Evolutionary conservation across 192 early-diverging fungal species (phyloP).

Genomic region (Coemansia sp.): DNA sequence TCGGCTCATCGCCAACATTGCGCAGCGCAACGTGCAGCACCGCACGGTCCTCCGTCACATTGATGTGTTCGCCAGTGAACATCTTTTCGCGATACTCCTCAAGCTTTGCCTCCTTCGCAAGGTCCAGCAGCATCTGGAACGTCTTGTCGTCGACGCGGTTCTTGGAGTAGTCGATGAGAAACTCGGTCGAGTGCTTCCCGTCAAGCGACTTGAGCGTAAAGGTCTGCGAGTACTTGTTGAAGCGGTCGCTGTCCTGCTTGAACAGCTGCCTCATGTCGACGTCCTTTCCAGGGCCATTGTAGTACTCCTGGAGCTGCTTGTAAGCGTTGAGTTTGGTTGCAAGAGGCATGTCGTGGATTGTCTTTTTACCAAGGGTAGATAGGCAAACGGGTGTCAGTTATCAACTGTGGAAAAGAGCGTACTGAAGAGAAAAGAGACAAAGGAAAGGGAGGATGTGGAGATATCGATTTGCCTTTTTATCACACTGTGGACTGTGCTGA

Average conservation of each 20-base stretch:
- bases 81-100: constrained; percentile 87
- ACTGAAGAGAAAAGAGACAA: neutral
- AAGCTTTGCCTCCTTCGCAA: constrained; percentile 83
- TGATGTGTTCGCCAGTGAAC: constrained; percentile 95
- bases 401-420: neutral
- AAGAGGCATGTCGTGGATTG: constrained; percentile 58
- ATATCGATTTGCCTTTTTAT: neutral
- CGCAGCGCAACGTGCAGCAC: constrained; percentile 95
- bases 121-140: constrained; percentile 72
- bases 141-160: constrained; percentile 86
- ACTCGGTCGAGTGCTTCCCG: constrained; percentile 57
- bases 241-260: constrained; percentile 71
- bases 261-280: constrained; percentile 83
- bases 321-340: constrained; percentile 79
- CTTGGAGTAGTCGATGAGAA: constrained; percentile 96
- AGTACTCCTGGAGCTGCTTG: constrained; percentile 87
- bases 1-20: constrained; percentile 82
- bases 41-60: constrained; percentile 94
- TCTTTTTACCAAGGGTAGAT: neutral
- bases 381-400: too few species aligned
- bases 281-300: constrained; percentile 71
- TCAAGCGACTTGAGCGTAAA: constrained; percentile 60
- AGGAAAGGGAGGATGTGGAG: neutral
- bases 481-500: too few species aligned
- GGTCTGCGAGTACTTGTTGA: constrained; percentile 71